phyloP scores from a whole-genome alignment of 2,329 filamentous ascomycete genomes.

The Metarhizium guizhouense region DNA sequence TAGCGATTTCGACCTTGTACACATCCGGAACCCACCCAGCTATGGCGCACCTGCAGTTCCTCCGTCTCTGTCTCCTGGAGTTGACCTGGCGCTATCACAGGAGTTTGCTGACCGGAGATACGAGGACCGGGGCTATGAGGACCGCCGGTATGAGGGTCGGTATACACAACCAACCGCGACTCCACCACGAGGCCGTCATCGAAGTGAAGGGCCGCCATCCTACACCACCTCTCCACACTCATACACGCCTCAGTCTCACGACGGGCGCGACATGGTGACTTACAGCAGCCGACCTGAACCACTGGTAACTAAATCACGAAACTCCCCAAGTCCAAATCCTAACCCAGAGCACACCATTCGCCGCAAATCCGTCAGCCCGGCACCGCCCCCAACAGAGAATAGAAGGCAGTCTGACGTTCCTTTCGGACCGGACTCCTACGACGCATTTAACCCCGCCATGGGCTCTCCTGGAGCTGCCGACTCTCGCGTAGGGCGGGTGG shows the following conservation, averaged over 20 bases:
- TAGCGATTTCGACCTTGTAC: slow-evolving; percentile 27
- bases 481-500: slow-evolving; percentile 30
- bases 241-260: slow-evolving; percentile 32
- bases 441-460: slow-evolving; percentile 56
- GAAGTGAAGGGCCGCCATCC: slow-evolving; percentile 19
- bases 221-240: slow-evolving; percentile 20
- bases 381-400: slow-evolving; percentile 41
- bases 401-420: slow-evolving; percentile 53
- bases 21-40: slow-evolving; percentile 20
- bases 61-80: slow-evolving; percentile 50
- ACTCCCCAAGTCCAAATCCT: slow-evolving; percentile 30
- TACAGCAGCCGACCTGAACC: slow-evolving; percentile 26
- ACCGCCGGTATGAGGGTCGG: slow-evolving; percentile 24
- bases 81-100: slow-evolving; percentile 45
- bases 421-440: slow-evolving; percentile 69
- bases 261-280: slow-evolving; percentile 29
- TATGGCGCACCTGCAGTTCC: slow-evolving; percentile 42
- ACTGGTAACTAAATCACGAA: slow-evolving; percentile 16
- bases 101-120: slow-evolving; percentile 51
- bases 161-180: slow-evolving; percentile 33
- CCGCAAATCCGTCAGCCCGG: slow-evolving; percentile 68
- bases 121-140: slow-evolving; percentile 37
- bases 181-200: slow-evolving; percentile 32
- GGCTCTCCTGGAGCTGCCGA: slow-evolving; percentile 25
- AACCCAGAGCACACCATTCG: slow-evolving; percentile 44